Base-by-base conservation (phyloP, 352 stramenopile genomes). In the Phytophthora capsici region DNA sequence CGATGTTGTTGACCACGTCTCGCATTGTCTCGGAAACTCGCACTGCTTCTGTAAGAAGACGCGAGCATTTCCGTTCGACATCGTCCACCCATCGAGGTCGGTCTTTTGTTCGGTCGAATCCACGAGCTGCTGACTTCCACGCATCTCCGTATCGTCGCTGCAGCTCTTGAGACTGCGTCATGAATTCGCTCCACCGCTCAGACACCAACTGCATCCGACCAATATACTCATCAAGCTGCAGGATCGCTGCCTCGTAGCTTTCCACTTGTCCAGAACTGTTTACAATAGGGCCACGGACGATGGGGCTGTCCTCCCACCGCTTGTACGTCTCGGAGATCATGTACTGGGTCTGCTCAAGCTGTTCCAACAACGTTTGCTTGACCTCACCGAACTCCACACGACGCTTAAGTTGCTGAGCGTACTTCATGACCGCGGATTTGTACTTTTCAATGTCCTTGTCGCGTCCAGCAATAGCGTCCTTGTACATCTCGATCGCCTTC, bases 281-380 rank as follows among this genome's bases (percentile, higher is more conserved):
- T 8, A 68, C 38, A 6, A 53, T 20, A 32, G 55, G 45, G 2
- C 62, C 61, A 41, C 64, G 46, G 19, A 69, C 73, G 19, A 89
- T 73, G 1, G 80, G 75, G 36, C 78, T 90, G 34, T 88, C 70
- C 20, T 80, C 81, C 79, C 77, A 90, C 25, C 85, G 79, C 60
- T 91, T 91, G 65, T 89, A 87, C 20, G 82, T 90, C 55, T 84
- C 80, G 17, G 76, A 77, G 43, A 93, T 86, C 82, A 93, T 91
- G 56, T 73, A 86, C 66, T 91, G 85, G 0, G 85, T 93, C 46
- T 93, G 77, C 32, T 91, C 78, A 2, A 93, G 67, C 66, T 93
- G 85, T 38, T 86, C 77, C 37, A 93, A 38, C 19, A 91, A 62
- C 50, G 80, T 89, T 43, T 93, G 74, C 68, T 93, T 91, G 25